Conservation (phyloP, 345 rosid species). For the Gynandropsis gynandra region DNA sequence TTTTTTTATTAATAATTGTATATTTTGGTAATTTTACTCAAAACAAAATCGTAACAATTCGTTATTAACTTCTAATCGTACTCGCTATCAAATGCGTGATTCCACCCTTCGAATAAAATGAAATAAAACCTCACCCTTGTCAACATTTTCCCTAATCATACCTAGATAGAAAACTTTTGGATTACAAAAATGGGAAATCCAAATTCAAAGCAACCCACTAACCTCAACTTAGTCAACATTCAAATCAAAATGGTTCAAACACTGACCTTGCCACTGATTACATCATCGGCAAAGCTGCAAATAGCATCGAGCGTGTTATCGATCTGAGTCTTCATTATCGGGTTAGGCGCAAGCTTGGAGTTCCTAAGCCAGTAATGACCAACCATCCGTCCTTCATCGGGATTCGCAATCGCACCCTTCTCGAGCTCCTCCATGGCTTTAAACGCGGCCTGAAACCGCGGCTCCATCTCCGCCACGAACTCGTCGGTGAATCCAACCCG, state of each 20-base stretch:
- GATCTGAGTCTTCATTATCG: constrained; percentile 52
- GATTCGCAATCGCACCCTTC: constrained; percentile 90
- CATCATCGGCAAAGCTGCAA: constrained; percentile 57
- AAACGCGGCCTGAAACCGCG: constrained; percentile 57
- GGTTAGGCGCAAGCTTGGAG: constrained; percentile 57
- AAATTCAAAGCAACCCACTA: not conserved
- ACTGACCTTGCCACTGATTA: constrained; percentile 83
- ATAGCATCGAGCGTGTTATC: constrained; percentile 61
- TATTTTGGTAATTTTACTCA: too few species aligned
- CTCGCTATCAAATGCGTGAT: too few species aligned
- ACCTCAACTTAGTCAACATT: constrained; percentile 2
- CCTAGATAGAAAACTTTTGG: too few species aligned
- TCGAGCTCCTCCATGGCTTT: constrained; percentile 79
- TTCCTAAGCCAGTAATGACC: constrained; percentile 96
- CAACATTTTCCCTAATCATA: too few species aligned
- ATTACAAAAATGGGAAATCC: not conserved
- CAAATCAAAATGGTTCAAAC: not conserved
- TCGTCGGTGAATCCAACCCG: constrained; percentile 80
- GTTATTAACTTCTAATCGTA: too few species aligned
- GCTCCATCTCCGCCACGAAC: constrained; percentile 75
- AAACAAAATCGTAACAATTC: too few species aligned
- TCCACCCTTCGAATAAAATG: too few species aligned
- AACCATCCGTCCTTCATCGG: constrained; percentile 97
- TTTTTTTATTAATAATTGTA: too few species aligned
- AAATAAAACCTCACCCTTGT: too few species aligned